A percentile compares a stretch with the other conserved stretches of the same genome.
phyloP scores from a whole-genome alignment of 805 yeast genomes.

The Scheffersomyces amazonensis region DNA sequence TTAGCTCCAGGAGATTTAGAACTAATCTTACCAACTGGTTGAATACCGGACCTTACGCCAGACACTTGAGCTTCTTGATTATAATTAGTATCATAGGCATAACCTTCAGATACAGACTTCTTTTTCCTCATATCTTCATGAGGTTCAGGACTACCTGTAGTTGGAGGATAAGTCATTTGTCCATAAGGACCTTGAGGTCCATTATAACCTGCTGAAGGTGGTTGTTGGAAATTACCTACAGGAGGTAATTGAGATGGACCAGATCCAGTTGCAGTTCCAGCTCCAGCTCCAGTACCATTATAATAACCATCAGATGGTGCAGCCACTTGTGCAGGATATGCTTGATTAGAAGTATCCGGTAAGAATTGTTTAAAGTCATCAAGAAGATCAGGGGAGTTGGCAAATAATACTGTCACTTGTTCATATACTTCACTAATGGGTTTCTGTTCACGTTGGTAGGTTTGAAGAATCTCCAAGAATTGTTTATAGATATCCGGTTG shows the following conservation, averaged over 20 bases:
- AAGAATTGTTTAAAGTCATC: conserved; percentile 94
- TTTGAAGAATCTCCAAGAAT: conserved; percentile 90
- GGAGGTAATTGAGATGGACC: conserved; percentile 70
- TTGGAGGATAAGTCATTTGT: conserved; percentile 5
- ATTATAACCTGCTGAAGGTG: conserved; percentile 30
- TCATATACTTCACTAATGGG: conserved; percentile 94
- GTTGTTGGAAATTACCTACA: conserved; percentile 83
- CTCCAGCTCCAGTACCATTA: conserved; percentile 8
- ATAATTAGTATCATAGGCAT: conserved; percentile 28
- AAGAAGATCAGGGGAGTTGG: conserved; percentile 89
- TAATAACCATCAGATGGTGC: conserved; percentile 5
- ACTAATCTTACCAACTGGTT: conserved; percentile 12
- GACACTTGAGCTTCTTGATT: conserved; percentile 49
- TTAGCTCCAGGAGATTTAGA: conserved; percentile 13
- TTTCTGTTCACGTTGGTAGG: conserved; percentile 93
- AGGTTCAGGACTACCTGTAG: conserved; percentile 10
- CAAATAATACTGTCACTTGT: conserved; percentile 85
- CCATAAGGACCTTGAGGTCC: conserved; percentile 15
- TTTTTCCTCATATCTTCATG: conserved; percentile 12
- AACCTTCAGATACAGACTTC: conserved; percentile 26
- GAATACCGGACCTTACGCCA: conserved; percentile 36
- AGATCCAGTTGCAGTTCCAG: conserved; percentile 12
- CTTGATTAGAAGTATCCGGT: conserved; percentile 70
- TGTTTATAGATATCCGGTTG: conserved; percentile 96
- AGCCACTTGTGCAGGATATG: conserved; percentile 19